Percentiles rank a stretch among this genome's conserved stretches.
Conservation (phyloP, 768 basidiomycete genomes). For the Omphalotus guepiniiformis region DNA sequence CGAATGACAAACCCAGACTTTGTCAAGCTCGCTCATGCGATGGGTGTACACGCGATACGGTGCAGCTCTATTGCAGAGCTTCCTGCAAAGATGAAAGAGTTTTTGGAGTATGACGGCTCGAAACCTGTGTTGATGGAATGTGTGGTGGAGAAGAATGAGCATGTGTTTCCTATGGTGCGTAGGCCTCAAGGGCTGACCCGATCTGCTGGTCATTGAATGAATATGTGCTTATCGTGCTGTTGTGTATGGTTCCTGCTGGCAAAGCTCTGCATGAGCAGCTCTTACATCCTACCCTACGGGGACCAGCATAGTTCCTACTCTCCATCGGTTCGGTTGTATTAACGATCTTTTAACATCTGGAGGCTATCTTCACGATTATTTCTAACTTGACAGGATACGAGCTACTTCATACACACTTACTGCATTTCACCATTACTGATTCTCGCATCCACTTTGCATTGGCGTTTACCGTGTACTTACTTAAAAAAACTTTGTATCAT, state of each 20-base stretch:
- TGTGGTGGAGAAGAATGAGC: conserved; percentile 75
- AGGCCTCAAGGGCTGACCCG: neutral
- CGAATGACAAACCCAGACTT: conserved; percentile 96
- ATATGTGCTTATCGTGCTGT: conserved; percentile 16
- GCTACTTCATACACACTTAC: too few relatives aligned
- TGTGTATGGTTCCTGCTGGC: conserved; percentile 84
- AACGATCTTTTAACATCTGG: too few relatives aligned
- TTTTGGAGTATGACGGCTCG: conserved; percentile 87
- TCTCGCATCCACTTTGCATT: too few relatives aligned
- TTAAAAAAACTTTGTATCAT: too few relatives aligned
- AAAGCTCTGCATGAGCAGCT: conserved; percentile 93
- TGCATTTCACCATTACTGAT: too few relatives aligned
- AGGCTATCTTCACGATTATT: too few relatives aligned
- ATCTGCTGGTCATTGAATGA: neutral
- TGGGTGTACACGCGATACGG: conserved; percentile 90
- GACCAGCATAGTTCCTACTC: conserved; percentile 4
- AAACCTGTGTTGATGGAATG: conserved; percentile 93
- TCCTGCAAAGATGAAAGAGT: conserved; percentile 96
- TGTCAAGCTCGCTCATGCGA: conserved; percentile 80
- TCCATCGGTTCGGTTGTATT: too few relatives aligned
- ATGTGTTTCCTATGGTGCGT: conserved; percentile 87
- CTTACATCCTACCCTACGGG: conserved; percentile 56
- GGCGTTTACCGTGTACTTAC: too few relatives aligned
- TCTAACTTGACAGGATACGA: too few relatives aligned
- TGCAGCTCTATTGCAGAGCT: conserved; percentile 69